These are phyloP conservation scores for Jackrogersella minutella DNA, from an alignment of 495 filamentous ascomycete species.

Conservation along the genomic window DNA sequence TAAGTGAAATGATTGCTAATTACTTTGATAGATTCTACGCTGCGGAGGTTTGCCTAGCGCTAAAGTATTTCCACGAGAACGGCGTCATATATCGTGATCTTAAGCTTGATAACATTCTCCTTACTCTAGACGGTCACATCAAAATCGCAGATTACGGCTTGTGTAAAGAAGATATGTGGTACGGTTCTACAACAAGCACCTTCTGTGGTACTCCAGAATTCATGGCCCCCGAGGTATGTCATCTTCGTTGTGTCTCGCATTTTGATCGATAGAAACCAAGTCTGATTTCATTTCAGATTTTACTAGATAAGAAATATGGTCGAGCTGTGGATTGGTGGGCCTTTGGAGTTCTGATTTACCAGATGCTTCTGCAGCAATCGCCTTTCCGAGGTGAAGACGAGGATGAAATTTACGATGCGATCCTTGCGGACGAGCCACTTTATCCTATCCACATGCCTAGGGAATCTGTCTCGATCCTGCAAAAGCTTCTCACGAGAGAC, in stretches of 20 bases:
- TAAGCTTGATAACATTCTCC: conserved; percentile 98
- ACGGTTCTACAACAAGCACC: conserved; percentile 93
- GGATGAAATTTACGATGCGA: conserved; percentile 99
- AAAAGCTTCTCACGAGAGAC: conserved; percentile 96
- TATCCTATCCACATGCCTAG: conserved; percentile 99
- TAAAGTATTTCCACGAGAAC: conserved; percentile 99
- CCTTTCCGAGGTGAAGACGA: conserved; percentile 99
- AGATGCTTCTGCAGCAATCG: conserved; percentile 99
- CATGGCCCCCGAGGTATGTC: conserved; percentile 96
- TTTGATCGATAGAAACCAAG: background rate
- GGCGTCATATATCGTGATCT: conserved; percentile 99
- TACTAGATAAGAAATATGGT: conserved; percentile 98
- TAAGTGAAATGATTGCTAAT: conserved; percentile 8
- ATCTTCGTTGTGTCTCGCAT: background rate
- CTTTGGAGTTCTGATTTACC: conserved; percentile 99
- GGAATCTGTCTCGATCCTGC: conserved; percentile 95
- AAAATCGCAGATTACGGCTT: conserved; percentile 99
- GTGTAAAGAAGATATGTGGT: conserved; percentile 99
- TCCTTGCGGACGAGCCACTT: conserved; percentile 95
- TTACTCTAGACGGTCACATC: conserved; percentile 96
- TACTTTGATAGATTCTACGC: conserved; percentile 81
- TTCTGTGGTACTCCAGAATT: conserved; percentile 99
- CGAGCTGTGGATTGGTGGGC: conserved; percentile 99
- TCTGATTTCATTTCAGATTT: conserved; percentile 67
- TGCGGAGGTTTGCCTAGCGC: conserved; percentile 92